Evolutionary conservation across 495 filamentous ascomycete genomes (phyloP), one percentile per base, ranked within the genome.

Genomic region (Talaromyces nanjingensis): DNA sequence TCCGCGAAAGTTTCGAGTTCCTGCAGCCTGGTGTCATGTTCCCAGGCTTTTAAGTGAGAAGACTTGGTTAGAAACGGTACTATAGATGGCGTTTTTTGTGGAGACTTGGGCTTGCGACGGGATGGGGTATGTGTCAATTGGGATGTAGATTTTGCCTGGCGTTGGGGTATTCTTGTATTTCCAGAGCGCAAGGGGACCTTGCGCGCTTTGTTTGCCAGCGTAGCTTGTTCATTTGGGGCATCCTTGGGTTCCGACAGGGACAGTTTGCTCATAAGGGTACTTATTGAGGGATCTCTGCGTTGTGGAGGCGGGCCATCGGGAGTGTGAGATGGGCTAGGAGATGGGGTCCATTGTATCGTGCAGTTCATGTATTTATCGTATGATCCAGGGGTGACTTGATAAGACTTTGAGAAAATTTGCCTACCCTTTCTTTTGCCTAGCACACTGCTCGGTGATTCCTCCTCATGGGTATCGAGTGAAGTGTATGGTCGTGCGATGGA

Each of bases 341-440:
- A 47, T 7, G 59, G 66, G 64, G 65, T 65, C 57, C 49, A 65
- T 34, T 57, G 55, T 60, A 64, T 66, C 59, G 62, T 60, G 37
- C 54, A 59, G 42, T 63, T 59, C 49, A 64, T 29, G 34, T 64
- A 61, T 33, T 55, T 67, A 67, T 70, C 70, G 74, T 61, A 59
- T 60, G 71, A 68, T 60, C 65, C 65, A 66, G 64, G 64, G 68
- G 66, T 39, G 57, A 65, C 31, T 63, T 57, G 62, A 66, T 66
- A 59, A 67, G 60, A 64, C 64, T 68, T 66, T 73, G 64, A 66
- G 64, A 63, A 68, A 62, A 53, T 49, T 64, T 37, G 77, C 85
- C 71, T 92, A 93, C 90, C 90, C 82, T 91, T 90, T 72, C 83
- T 74, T 76, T 87, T 84, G 66, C 81, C 80, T 45, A 80, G 67